A percentile compares a stretch with the other conserved stretches of the same genome.
phyloP scores from a whole-genome alignment of 208 protist genomes.

The Leishmania guyanensis region DNA sequence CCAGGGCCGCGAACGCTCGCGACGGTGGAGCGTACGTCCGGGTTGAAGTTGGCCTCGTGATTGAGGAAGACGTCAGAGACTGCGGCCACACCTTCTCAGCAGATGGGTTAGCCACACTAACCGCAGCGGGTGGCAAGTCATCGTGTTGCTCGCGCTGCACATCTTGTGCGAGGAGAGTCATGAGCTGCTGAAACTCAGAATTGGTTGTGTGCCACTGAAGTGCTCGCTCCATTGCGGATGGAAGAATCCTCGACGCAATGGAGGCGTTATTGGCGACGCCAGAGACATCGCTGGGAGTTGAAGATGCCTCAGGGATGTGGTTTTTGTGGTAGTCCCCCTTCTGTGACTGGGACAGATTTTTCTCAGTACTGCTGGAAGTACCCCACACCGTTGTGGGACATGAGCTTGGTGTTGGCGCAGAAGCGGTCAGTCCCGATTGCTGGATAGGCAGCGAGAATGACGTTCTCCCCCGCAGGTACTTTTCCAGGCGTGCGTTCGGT shows the following conservation, averaged over 20 bases:
- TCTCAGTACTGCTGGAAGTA: background rate
- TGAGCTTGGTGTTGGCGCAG: background rate
- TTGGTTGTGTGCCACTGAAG: slow-evolving; percentile 18
- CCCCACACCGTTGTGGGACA: background rate
- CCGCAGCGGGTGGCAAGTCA: background rate
- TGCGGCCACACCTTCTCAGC: background rate
- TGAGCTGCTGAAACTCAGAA: slow-evolving; percentile 51
- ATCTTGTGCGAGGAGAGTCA: slow-evolving; percentile 50
- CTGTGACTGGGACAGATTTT: background rate
- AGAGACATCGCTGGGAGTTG: background rate
- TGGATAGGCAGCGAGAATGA: slow-evolving; percentile 2
- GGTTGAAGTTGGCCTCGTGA: no score
- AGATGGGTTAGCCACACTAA: background rate
- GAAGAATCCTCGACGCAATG: background rate
- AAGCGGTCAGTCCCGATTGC: background rate
- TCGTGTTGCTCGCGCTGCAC: slow-evolving; percentile 26
- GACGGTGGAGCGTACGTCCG: slow-evolving; percentile 33
- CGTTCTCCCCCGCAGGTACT: slow-evolving; percentile 20
- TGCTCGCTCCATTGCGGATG: background rate
- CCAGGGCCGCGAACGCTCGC: slow-evolving; percentile 61
- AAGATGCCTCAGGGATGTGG: background rate
- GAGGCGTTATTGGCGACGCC: background rate
- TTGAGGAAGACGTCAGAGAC: background rate
- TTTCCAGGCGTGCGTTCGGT: slow-evolving; percentile 13
- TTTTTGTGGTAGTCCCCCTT: background rate